Evolutionary conservation across 768 basidiomycete species (phyloP).

Genomic region (Peribolospora baueri): DNA sequence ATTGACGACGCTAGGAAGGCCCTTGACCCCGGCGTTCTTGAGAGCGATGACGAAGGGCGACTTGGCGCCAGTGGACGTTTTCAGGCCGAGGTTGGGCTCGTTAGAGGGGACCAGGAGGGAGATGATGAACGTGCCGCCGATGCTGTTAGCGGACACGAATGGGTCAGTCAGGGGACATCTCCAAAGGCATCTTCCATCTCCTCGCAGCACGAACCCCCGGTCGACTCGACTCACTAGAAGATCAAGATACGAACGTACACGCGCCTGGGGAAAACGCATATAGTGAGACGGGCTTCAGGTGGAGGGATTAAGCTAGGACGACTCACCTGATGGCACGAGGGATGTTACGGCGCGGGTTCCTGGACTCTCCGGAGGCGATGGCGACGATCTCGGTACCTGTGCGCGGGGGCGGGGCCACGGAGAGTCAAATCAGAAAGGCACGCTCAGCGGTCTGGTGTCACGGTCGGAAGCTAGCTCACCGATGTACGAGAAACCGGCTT

Average conservation of each 20-base stretch:
- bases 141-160: conserved; percentile 15
- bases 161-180: conserved; percentile 10
- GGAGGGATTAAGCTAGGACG: conserved; percentile 9
- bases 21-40: conserved; percentile 20
- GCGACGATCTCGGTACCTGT: conserved; percentile 68
- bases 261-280: too few relatives aligned
- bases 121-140: conserved; percentile 21
- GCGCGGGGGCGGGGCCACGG: too few relatives aligned
- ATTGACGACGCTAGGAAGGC: conserved; percentile 24
- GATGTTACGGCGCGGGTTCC: conserved; percentile 22
- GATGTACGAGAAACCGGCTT: conserved; percentile 80
- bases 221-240: too few relatives aligned
- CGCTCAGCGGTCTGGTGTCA: too few relatives aligned
- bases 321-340: conserved; percentile 24
- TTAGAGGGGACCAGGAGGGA: conserved; percentile 19
- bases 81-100: conserved; percentile 10
- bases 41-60: conserved; percentile 25
- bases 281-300: too few relatives aligned
- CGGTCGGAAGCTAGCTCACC: conserved; percentile 14
- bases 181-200: not conserved
- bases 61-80: conserved; percentile 14
- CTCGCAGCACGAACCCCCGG: not conserved
- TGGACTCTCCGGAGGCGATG: conserved; percentile 50
- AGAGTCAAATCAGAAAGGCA: too few relatives aligned
- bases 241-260: too few relatives aligned